Evolutionary conservation across 2,329 filamentous ascomycete species (phyloP), one percentile per base, ranked within the genome.

Genomic region (Alternaria panax): DNA sequence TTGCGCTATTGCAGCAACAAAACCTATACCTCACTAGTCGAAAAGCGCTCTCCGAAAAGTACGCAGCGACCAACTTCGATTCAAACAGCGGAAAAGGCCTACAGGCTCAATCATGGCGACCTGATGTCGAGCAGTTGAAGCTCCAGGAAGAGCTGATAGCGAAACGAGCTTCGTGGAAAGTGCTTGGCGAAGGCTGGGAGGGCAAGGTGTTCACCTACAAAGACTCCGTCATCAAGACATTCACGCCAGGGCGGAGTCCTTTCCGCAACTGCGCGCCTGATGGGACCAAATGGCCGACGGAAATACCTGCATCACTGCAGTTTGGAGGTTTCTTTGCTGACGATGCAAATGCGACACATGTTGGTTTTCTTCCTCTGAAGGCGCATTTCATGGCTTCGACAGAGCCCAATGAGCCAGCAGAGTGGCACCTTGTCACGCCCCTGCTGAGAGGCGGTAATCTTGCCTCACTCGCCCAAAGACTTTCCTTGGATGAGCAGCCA

Each of bases 201-300:
- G 71, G 71, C 18, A 68, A 62, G 14, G 70, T 67, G 8, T 73
- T 60, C 43, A 52, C 47, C 14, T 71, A 66, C 7, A 57, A 66
- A 30, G 56, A 64, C 36, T 66, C 57, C 2, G 70, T 71, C 1
- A 74, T 74, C 58, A 73, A 73, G 45, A 74, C 69, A 3, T 73
- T 70, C 28, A 65, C 59, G 11, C 62, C 69, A 27, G 69, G 59
- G 9, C 55, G 56, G 12, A 70, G 69, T 55, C 69, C 71, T 4
- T 68, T 71, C 32, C 65, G 71, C 2, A 74, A 74, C 27, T 74
- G 71, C 50, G 62, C 60, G 8, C 57, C 62, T 4, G 51, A 61
- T 4, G n/a, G 32, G 12, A 9, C 51, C 20, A 54, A 60, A 51
- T 74, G 71, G 71, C 72, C 71, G 0, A 68, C 69, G 2, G 72